Evolutionary conservation across 352 stramenopile genomes (phyloP).

Genomic region (Globisporangium camurandrum): DNA sequence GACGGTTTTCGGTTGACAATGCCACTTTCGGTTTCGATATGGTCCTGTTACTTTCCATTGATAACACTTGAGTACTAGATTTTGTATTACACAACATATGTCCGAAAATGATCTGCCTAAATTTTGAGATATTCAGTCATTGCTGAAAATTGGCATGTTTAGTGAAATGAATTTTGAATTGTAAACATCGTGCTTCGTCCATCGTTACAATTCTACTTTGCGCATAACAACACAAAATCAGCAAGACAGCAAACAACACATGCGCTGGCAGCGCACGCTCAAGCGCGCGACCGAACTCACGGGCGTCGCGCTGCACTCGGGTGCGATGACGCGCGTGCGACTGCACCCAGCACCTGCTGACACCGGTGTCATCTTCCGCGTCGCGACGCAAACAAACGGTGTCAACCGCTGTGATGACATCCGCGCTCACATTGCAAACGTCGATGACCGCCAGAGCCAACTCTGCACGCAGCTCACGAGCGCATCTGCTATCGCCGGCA

Average conservation of each 20-base stretch:
- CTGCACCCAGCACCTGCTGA: slow-evolving; percentile 24
- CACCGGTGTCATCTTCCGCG: slow-evolving; percentile 28
- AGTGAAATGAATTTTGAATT: too few species aligned
- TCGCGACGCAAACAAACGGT: too few species aligned
- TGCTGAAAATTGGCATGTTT: too few species aligned
- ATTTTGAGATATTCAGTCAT: too few species aligned
- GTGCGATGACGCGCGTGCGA: slow-evolving; percentile 19
- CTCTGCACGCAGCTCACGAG: slow-evolving; percentile 49
- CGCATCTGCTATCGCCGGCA: neutral
- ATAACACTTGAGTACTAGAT: too few species aligned
- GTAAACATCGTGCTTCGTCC: too few species aligned
- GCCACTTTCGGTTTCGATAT: too few species aligned
- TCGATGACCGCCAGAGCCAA: slow-evolving; percentile 34
- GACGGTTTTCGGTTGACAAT: too few species aligned
- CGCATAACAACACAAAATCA: neutral
- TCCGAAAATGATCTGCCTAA: too few species aligned
- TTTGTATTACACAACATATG: too few species aligned
- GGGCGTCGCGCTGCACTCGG: slow-evolving; percentile 58
- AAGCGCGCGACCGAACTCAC: slow-evolving; percentile 34
- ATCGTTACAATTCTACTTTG: neutral
- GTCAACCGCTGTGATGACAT: too few species aligned
- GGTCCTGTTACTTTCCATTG: too few species aligned
- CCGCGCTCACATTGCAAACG: slow-evolving; percentile 21
- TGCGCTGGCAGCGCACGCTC: slow-evolving; percentile 39
- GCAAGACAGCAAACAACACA: slow-evolving; percentile 2